Evolutionary conservation across 768 basidiomycete genomes (phyloP).

Genomic region (Lentinula guzmanii): DNA sequence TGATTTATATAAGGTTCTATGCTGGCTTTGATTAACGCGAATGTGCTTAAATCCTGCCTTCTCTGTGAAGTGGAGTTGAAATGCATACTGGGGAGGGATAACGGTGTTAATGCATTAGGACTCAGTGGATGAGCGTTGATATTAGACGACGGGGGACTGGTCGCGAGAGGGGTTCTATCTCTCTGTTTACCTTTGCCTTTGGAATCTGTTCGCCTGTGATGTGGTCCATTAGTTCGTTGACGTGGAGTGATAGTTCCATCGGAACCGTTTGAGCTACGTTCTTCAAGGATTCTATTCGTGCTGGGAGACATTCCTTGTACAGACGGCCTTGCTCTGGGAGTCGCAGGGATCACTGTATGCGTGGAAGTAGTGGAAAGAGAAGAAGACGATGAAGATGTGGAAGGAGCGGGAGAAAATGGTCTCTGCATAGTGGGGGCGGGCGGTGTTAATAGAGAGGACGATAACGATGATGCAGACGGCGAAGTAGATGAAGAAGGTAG

Average conservation of each 20-base stretch:
- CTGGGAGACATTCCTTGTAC: slow-evolving; percentile 14
- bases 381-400: slow-evolving; percentile 59
- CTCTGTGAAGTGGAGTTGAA: slow-evolving; percentile 11
- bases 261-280: not conserved
- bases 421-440: slow-evolving; percentile 27
- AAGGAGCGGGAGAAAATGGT: slow-evolving; percentile 41
- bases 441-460: slow-evolving; percentile 20
- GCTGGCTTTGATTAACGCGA: slow-evolving; percentile 42
- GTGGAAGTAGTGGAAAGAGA: slow-evolving; percentile 70
- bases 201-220: not conserved
- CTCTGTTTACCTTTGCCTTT: slow-evolving; percentile 3
- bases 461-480: slow-evolving; percentile 12
- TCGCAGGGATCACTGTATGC: slow-evolving; percentile 60
- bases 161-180: not conserved
- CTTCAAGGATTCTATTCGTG: not conserved
- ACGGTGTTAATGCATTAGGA: slow-evolving; percentile 2
- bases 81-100: slow-evolving; percentile 13
- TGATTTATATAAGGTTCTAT: slow-evolving; percentile 37
- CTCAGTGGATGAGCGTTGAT: slow-evolving; percentile 3
- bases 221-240: not conserved
- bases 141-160: not conserved
- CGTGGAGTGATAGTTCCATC: slow-evolving; percentile 5
- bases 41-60: slow-evolving; percentile 21
- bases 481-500: slow-evolving; percentile 2
- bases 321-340: slow-evolving; percentile 25